Conservation (phyloP, 1,284 basidiomycete genomes). For the Trichosporon sp. region DNA sequence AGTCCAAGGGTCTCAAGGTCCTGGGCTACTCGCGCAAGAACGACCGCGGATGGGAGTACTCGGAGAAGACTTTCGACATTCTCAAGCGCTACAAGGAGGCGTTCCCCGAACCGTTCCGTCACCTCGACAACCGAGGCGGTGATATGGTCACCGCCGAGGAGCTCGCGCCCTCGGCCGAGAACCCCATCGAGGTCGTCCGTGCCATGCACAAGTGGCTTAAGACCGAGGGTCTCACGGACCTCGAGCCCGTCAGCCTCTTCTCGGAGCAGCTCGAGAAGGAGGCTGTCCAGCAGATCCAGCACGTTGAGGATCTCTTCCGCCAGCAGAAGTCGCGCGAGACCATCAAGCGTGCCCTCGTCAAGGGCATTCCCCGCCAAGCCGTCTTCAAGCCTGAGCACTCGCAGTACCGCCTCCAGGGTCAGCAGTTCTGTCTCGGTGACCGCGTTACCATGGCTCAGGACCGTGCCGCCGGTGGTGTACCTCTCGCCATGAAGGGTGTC, state of each 20-base stretch:
- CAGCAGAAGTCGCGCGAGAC: constrained; percentile 64
- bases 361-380: constrained; percentile 89
- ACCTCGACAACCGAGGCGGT: constrained; percentile 69
- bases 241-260: constrained; percentile 89
- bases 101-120: constrained; percentile 79
- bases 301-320: constrained; percentile 68
- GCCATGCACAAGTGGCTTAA: constrained; percentile 86
- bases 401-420: constrained; percentile 84
- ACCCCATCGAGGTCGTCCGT: constrained; percentile 72
- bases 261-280: constrained; percentile 90
- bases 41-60: constrained; percentile 89
- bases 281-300: constrained; percentile 28
- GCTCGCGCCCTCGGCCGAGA: constrained; percentile 66
- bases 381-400: constrained; percentile 92
- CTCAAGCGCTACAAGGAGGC: constrained; percentile 78
- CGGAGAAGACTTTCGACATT: constrained; percentile 78
- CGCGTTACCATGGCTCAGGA: constrained; percentile 95
- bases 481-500: constrained; percentile 87
- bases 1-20: constrained; percentile 93
- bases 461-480: constrained; percentile 77
- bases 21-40: constrained; percentile 89
- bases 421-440: constrained; percentile 90
- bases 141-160: constrained; percentile 75
- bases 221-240: constrained; percentile 78
- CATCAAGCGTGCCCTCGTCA: constrained; percentile 87